Conservation (phyloP, 768 basidiomycete species). For the Russula griseocarnosa region DNA sequence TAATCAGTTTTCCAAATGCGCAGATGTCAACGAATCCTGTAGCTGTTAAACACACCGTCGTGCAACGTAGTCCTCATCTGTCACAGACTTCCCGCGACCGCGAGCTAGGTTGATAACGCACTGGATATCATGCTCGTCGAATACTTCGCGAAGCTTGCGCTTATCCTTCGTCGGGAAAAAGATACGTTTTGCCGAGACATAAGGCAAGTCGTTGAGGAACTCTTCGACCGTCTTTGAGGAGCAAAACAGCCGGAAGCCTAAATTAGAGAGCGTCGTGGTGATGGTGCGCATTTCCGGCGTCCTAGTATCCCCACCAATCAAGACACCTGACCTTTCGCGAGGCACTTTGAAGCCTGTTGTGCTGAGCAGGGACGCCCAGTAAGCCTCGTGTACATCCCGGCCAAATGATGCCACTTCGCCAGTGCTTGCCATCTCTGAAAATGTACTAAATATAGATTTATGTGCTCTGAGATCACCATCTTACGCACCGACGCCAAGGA, state of each 20-base stretch:
- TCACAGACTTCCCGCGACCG: conserved; percentile 64
- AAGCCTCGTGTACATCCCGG: conserved; percentile 89
- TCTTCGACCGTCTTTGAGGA: conserved; percentile 76
- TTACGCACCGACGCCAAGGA: conserved; percentile 84
- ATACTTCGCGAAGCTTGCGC: conserved; percentile 88
- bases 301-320: conserved; percentile 86
- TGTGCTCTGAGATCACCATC: background rate
- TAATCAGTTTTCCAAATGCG: conserved; percentile 5
- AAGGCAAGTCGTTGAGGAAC: conserved; percentile 71
- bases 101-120: conserved; percentile 91
- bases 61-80: conserved; percentile 96
- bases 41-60: conserved; percentile 53
- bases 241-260: conserved; percentile 96
- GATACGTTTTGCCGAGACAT: conserved; percentile 81
- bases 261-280: conserved; percentile 71
- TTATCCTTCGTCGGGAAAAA: conserved; percentile 97
- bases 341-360: conserved; percentile 96
- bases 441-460: background rate
- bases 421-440: conserved; percentile 92
- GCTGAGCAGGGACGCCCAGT: conserved; percentile 91
- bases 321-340: conserved; percentile 74
- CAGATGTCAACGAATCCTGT: conserved; percentile 1
- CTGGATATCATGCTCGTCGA: conserved; percentile 91
- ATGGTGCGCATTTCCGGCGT: conserved; percentile 84
- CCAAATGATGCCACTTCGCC: conserved; percentile 98